Conservation (phyloP, 2,329 filamentous ascomycete species). For the Cordyceps javanica region DNA sequence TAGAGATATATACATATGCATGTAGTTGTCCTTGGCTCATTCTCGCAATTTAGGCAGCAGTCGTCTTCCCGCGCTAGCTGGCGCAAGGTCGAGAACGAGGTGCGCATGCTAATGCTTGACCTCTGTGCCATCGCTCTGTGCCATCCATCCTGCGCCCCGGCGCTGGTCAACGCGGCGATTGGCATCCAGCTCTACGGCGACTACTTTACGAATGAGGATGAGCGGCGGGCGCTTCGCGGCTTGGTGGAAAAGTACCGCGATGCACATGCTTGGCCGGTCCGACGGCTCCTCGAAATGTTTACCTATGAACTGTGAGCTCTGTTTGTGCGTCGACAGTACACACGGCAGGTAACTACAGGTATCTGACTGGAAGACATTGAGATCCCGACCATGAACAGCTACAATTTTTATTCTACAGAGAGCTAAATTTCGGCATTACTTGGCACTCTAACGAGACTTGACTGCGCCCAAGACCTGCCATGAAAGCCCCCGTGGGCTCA, state of each 20-base stretch:
- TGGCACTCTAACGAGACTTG: too few relatives aligned
- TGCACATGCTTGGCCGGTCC: conserved; percentile 33
- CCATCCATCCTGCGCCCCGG: conserved; percentile 31
- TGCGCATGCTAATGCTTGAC: conserved; percentile 31
- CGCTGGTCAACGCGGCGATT: conserved; percentile 32
- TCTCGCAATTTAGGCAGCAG: conserved; percentile 17
- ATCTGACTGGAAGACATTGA: too few relatives aligned
- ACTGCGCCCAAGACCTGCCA: not conserved
- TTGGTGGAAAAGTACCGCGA: conserved; percentile 41
- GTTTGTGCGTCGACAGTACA: too few relatives aligned
- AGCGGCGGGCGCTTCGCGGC: conserved; percentile 29
- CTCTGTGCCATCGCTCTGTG: conserved; percentile 34
- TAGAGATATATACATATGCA: not conserved
- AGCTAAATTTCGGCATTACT: not conserved
- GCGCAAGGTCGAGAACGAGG: conserved; percentile 32
- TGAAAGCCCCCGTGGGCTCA: too few relatives aligned
- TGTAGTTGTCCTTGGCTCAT: too few relatives aligned
- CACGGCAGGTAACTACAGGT: too few relatives aligned
- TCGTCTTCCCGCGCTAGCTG: conserved; percentile 25
- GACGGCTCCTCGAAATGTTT: conserved; percentile 32
- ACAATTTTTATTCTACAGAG: too few relatives aligned
- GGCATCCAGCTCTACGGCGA: conserved; percentile 37
- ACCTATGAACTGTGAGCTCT: conserved; percentile 1
- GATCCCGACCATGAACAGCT: too few relatives aligned
- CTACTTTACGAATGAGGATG: conserved; percentile 35